Evolutionary conservation across 306 rosid species (phyloP), one percentile per base, ranked within the genome.

Genomic region (Quercus dentata): DNA sequence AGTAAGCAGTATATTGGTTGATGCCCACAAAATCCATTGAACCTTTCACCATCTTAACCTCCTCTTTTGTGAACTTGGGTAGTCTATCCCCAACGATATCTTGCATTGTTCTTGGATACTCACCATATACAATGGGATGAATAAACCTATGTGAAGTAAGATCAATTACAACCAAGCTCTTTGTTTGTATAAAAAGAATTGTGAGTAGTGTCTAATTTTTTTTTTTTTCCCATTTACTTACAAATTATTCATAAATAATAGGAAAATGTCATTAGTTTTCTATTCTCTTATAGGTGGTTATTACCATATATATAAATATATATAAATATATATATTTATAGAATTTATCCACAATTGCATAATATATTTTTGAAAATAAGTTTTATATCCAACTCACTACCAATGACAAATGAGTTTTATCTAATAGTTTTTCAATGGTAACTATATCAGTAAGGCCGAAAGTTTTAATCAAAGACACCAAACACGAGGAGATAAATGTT

Each of bases 41-140:
- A 1, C 99, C 99, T 77, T 91, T 91, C 79, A 95, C 98, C 23
- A 92, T 35, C 80, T 90, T 86, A 56, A 92, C 93, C 82, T 95
- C 92, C 74, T 95, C 92, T 72, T 83, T 35, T 2, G 91, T 89
- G 89, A 95, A 95, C 71, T 86, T 95, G 0, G 99, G 99, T 31
- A 95, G 91, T 83, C 99, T 91, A 0, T 88, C 49, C 38, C 97
- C 96, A 57, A 91, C 99, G 55, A 92, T 92, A 0, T 21, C n/a
- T 85, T 95, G 94, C 56, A 95, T 79, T 12, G 99, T 91, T 86
- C 21, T 92, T 23, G 99, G 99, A 83, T 95, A 95, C 85, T 92
- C 97, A 0, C 99, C 99, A 69, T 90, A 92, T 10, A 91, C 94
- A 77, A 95, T 69, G 19, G 99, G 99, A 82, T 95, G 97, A 79